Percentiles rank a stretch among this genome's conserved stretches.
Conservation (phyloP, 2,329 filamentous ascomycete species). For the Aspergillus latus region DNA sequence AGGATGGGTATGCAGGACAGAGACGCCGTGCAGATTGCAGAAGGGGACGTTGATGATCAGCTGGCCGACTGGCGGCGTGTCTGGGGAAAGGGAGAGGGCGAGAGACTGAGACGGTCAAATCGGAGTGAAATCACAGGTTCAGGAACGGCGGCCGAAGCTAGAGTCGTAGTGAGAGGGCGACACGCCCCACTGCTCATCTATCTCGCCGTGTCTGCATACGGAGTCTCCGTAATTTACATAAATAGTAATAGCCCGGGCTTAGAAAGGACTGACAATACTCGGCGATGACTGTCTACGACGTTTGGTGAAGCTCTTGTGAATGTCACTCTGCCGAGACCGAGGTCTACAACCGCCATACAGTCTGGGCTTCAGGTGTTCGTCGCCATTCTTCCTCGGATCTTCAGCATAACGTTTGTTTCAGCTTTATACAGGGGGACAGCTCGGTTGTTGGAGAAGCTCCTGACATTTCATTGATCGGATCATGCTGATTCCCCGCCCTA, state of each 20-base stretch:
- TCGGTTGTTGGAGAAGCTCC: background rate
- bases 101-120: constrained; percentile 15
- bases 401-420: constrained; percentile 11
- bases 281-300: background rate
- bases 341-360: background rate
- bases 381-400: background rate
- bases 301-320: constrained; percentile 1
- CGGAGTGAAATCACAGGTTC: constrained; percentile 19
- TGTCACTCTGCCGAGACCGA: constrained; percentile 1
- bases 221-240: background rate
- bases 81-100: constrained; percentile 21
- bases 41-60: constrained; percentile 27
- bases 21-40: constrained; percentile 14
- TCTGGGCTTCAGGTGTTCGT: constrained; percentile 8
- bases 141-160: constrained; percentile 6
- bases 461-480: background rate
- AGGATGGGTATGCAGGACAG: constrained; percentile 19
- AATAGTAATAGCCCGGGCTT: background rate
- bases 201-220: background rate
- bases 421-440: background rate
- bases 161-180: background rate
- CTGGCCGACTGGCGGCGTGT: constrained; percentile 17
- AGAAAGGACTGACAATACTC: background rate
- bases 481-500: too few species aligned
- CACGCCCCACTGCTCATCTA: constrained; percentile 10